Evolutionary conservation across 2,329 filamentous ascomycete species (phyloP), one percentile per base, ranked within the genome.

Genomic region (Colletotrichum shisoi): DNA sequence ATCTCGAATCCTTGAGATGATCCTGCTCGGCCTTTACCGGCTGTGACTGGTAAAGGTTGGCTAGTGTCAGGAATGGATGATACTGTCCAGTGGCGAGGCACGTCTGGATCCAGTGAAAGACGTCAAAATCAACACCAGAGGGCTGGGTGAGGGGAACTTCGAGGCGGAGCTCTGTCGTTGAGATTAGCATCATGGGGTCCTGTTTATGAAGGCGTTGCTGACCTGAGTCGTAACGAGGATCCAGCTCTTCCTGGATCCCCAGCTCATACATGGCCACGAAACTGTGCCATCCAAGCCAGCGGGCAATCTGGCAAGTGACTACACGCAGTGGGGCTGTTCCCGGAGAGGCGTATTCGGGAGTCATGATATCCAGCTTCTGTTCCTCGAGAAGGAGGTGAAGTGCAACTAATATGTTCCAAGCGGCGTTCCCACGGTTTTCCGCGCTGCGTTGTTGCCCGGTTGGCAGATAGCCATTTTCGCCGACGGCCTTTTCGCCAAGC

Each of bases 371-470:
- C 1, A 99, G 84, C 74, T 96, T 98, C 69, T 91, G 85, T 75
- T 99, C 95, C 76, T 99, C 94, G 0, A 91, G 85, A n/a, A 96
- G 81, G 3, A 98, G 82, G 78, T 99, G 95, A 13, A 99, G 81
- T 0, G 87, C 90, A 70, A 96, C 81, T 44, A 94, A 85, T 58
- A 91, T 83, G 73, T 91, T 86, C 74, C 90, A 80, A 40, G 91
- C 83, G 62, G 88, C 79, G 73, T 83, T 89, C 63, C 85, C 83
- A 49, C 88, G 85, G 57, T 83, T 82, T 63, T 87, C 85, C 44
- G 84, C 80, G 62, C 82, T 85, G 58, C 84, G 79, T 56, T 77
- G 77, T 3, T 79, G 64, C 2, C 84, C 85, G 0, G 89, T 91
- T 34, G 91, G 90, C 62, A 94, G 80, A 73, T 89, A 91, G 1